Base-by-base conservation (phyloP, 1,284 basidiomycete genomes). In the Clitocybe nebularis region DNA sequence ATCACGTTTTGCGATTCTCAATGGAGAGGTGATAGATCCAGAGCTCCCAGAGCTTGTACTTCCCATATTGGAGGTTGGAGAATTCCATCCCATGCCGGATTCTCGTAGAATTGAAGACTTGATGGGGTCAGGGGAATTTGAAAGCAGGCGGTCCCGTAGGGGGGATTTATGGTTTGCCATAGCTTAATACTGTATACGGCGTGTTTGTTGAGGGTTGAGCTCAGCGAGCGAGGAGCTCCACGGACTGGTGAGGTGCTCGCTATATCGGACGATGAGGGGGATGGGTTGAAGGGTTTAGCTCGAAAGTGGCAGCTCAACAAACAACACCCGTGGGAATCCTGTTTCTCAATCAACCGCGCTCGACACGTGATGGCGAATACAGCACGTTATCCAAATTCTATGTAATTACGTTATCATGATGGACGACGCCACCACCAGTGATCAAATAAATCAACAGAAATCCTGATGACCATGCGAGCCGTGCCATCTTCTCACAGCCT, bases 1-100 rank as follows among this genome's bases (percentile, higher is more conserved):
- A 44, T 84, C 82, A 48, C 82, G 76, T 59, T 87, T 89, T 25
- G 81, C 63, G 49, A 89, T 86, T 46, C 83, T 76, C 32, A 89
- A 74, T 19, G 85, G 85, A 0, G 80, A 79, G 0, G 71, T 78
- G 24, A 72, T 64, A 14, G 68, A 59, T 33, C 59, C 64, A 32
- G 57, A 52, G 39, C 58, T 62, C 21, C 56, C 54, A 14, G 68
- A 63, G 37, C 45, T 49, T 32, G 56, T 56, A 37, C 59, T 57
- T 22, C 52, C 53, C n/a, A 60, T 52, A 33, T 61, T 61, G 17
- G 57, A 54, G 10, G 66, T 53, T 11, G 72, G 63, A 13, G 71
- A 66, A 29, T 60, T 64, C 77, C 78, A 75, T 50, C 75, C 77
- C 62, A 75, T 68, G 26, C 74, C 77, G 26, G 77, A 79, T 50